These are phyloP conservation scores for Paraconiothyrium sp. DNA, from an alignment of 2,329 filamentous ascomycete genomes.

Conservation along the genomic window DNA sequence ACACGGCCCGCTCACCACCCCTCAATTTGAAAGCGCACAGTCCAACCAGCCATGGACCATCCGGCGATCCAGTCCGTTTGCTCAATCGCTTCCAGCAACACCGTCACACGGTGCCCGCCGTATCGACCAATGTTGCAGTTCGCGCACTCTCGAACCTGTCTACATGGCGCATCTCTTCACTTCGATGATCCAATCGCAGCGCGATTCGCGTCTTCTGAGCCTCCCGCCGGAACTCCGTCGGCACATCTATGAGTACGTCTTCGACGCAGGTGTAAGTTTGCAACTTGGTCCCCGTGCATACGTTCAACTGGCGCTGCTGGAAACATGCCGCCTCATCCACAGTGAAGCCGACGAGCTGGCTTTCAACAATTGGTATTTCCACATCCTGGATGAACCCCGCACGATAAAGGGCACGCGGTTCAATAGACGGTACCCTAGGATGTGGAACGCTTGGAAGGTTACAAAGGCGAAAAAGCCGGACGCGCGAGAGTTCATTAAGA, in stretches of 20 bases:
- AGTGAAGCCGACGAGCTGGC: slow-evolving; percentile 13
- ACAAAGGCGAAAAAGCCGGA: background rate
- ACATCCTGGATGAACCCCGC: background rate
- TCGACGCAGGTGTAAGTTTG: background rate
- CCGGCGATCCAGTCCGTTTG: background rate
- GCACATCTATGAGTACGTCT: slow-evolving; percentile 17
- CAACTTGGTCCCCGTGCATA: background rate
- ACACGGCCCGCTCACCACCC: background rate
- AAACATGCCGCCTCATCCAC: slow-evolving; percentile 19
- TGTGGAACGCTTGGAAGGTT: background rate
- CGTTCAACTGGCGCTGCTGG: slow-evolving; percentile 9
- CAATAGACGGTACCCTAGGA: background rate
- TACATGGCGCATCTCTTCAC: slow-evolving; percentile 11
- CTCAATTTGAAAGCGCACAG: background rate
- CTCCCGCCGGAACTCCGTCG: slow-evolving; percentile 16
- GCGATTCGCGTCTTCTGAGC: slow-evolving; percentile 8
- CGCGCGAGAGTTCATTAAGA: background rate
- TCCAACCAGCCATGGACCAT: background rate
- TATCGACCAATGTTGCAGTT: background rate
- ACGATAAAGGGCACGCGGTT: background rate
- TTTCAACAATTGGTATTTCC: slow-evolving; percentile 4
- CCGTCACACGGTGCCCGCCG: background rate
- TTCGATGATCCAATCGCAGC: background rate
- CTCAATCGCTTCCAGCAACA: background rate
- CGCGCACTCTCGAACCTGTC: slow-evolving; percentile 2